Evolutionary conservation across 148 eudicot genomes (phyloP).

Genomic region (Rhododendron ovatum): DNA sequence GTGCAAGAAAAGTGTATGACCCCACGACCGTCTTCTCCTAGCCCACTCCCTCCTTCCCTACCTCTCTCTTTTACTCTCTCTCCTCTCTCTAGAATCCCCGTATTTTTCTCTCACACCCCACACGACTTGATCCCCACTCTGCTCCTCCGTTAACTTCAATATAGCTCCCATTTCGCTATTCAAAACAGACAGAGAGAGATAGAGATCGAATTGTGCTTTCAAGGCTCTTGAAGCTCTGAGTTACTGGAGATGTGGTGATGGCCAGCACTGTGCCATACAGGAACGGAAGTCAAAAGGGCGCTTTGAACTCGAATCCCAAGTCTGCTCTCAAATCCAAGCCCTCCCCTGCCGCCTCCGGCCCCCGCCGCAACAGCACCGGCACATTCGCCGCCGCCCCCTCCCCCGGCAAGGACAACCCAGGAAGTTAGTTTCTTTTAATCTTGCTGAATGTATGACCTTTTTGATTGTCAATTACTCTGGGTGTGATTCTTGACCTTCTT

Average conservation of each 20-base stretch:
- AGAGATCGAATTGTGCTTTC: background rate
- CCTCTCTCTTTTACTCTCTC: background rate
- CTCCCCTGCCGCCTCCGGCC: slow-evolving; percentile 29
- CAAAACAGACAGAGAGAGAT: background rate
- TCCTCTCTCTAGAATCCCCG: slow-evolving; percentile 9
- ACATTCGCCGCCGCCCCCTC: slow-evolving; percentile 16
- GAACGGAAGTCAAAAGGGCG: slow-evolving; percentile 19
- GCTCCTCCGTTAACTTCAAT: slow-evolving; percentile 3
- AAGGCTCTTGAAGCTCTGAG: background rate
- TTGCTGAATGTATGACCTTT: background rate
- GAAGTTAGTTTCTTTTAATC: background rate
- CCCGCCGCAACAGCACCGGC: slow-evolving; percentile 57
- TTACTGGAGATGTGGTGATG: slow-evolving; percentile 17
- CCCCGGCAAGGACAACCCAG: slow-evolving; percentile 16
- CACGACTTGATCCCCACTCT: slow-evolving; percentile 7
- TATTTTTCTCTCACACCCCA: background rate
- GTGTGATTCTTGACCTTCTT: background rate
- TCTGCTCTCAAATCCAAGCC: slow-evolving; percentile 58
- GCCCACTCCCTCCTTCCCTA: background rate
- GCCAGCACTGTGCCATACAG: slow-evolving; percentile 29
- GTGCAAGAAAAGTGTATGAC: background rate
- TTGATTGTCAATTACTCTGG: background rate
- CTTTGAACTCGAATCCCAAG: slow-evolving; percentile 29
- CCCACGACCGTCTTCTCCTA: background rate
- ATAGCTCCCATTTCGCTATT: background rate